phyloP scores from a whole-genome alignment of 108 stramenopile genomes.

The Nannochloropsis oceanica region DNA sequence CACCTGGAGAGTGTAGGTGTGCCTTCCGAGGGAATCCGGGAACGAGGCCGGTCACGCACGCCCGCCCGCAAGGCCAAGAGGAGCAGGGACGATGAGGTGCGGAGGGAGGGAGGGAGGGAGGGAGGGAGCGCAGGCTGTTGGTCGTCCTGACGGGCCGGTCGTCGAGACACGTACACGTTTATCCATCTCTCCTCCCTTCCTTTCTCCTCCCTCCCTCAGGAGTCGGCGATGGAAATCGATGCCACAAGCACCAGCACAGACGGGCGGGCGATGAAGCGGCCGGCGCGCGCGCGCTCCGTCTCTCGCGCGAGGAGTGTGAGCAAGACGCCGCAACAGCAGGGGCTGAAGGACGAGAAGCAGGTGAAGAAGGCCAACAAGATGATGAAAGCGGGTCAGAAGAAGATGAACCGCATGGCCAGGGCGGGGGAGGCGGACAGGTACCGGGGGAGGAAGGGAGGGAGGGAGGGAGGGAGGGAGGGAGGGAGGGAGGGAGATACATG shows the following conservation, averaged over 20 bases:
- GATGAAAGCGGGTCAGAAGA: not conserved
- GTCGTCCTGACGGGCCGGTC: not conserved
- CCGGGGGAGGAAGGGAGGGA: not conserved
- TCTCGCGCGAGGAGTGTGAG: not conserved
- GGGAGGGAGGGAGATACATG: not conserved
- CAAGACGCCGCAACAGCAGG: not conserved
- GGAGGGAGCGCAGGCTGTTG: not conserved
- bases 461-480: not conserved
- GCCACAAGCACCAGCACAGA: not conserved
- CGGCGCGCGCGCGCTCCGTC: not conserved
- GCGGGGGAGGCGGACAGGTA: not conserved
- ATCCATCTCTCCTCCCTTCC: not conserved
- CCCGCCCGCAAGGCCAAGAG: not conserved
- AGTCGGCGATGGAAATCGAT: not conserved
- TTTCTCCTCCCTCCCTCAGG: not conserved
- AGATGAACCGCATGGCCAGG: not conserved
- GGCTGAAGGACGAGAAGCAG: too few species aligned
- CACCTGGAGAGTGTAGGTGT: not conserved
- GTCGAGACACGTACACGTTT: not conserved
- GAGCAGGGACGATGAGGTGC: not conserved
- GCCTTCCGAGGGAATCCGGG: too few species aligned
- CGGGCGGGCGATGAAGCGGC: not conserved
- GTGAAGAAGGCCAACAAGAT: too few species aligned
- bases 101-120: not conserved
- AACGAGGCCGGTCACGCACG: too few species aligned